Evolutionary conservation across 805 yeast genomes (phyloP), one percentile per base, ranked within the genome.

Genomic region (Ogataea thermomethanolica): DNA sequence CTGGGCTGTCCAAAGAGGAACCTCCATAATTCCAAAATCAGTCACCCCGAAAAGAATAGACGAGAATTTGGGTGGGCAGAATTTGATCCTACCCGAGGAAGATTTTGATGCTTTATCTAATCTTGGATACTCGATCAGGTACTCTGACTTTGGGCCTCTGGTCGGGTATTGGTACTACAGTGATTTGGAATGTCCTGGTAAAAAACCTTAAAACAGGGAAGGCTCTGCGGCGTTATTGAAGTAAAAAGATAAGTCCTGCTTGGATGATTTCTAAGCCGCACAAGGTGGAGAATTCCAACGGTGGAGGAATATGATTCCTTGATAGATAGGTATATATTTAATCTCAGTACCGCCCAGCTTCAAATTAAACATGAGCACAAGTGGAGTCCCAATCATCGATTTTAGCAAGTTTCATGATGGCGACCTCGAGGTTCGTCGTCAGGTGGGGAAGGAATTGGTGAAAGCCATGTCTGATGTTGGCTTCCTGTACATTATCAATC

Each of bases 1-100:
- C 15, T 79, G 84, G 84, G 76, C 74, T 26, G 55, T 73, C 17
- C 62, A 67, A 49, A 71, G 82, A 57, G 79, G 74, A 13, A 64
- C 73, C 22, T 71, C 76, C 15, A 74, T 75, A 15, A 57, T 73
- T 43, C 76, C 77, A 33, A 72, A 73, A 49, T 69, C 76, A 7
- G 66, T 68, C 15, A 66, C 66, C 32, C 64, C 66, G 6, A 40
- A 46, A 7, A 65, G 77, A 62, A 65, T 72, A 39, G 56, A 53
- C 50, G 52, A 54, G 38, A 69, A 69, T 52, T 57, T 69, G 9
- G 45, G 35, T 3, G 63, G 62, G n/a, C 37, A 37, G 5, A 58
- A 20, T 26, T 41, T 58, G 49, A 54, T 38, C 35, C 58, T 67
- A 40, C 43, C 64, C 35, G 61, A 59, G 5, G 69, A 61, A 21